phyloP scores from a whole-genome alignment of 1,284 basidiomycete species.

The Phlebopus sp. region DNA sequence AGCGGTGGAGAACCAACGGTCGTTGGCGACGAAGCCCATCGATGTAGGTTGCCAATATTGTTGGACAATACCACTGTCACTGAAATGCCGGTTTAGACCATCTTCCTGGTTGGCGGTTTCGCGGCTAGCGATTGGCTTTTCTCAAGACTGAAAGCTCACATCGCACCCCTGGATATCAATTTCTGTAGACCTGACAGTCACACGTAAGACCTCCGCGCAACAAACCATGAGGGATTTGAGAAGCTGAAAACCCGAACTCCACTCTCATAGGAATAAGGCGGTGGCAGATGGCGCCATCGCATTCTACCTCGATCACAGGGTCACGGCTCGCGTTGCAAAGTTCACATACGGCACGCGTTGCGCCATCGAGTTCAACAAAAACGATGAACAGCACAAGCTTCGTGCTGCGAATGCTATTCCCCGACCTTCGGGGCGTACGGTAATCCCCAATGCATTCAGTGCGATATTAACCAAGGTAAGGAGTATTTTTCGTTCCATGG shows the following conservation, averaged over 20 bases:
- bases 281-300: slow-evolving; percentile 37
- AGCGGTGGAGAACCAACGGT: slow-evolving; percentile 33
- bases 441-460: slow-evolving; percentile 32
- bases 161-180: slow-evolving; percentile 30
- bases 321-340: slow-evolving; percentile 33
- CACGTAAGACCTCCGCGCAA: slow-evolving; percentile 34
- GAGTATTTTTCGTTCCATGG: background rate
- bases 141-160: slow-evolving; percentile 21
- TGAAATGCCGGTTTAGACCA: slow-evolving; percentile 22
- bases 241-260: background rate
- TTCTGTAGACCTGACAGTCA: slow-evolving; percentile 46
- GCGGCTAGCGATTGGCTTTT: slow-evolving; percentile 40
- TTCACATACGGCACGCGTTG: slow-evolving; percentile 36
- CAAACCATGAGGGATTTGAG: background rate
- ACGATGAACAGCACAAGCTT: slow-evolving; percentile 31
- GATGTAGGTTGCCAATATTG: slow-evolving; percentile 17
- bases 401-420: slow-evolving; percentile 23
- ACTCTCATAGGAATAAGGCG: slow-evolving; percentile 25
- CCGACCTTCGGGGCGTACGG: slow-evolving; percentile 31
- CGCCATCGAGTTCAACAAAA: slow-evolving; percentile 24
- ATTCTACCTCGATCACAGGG: slow-evolving; percentile 36
- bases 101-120: slow-evolving; percentile 41
- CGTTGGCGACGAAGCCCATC: slow-evolving; percentile 24
- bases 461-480: slow-evolving; percentile 34
- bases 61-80: background rate